A percentile compares a stretch with the other conserved stretches of the same genome.
Evolutionary conservation across 2,329 filamentous ascomycete genomes (phyloP).

Genomic region (Colletotrichum musae): DNA sequence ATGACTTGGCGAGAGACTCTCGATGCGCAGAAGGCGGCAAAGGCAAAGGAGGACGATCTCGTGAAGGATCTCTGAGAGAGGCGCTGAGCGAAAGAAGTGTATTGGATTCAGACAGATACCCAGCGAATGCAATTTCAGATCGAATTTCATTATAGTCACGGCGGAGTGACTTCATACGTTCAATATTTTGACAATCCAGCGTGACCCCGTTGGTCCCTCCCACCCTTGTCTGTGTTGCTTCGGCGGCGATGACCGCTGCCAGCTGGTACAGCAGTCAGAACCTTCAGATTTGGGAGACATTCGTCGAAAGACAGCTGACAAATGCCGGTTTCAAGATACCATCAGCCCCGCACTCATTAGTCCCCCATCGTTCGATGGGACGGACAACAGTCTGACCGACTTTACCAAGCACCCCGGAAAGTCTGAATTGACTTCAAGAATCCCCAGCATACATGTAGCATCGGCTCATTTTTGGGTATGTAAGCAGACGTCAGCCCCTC

Average conservation of each 20-base stretch:
- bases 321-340: too few species aligned
- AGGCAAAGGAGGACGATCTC: conserved; percentile 1
- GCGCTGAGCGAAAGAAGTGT: too few species aligned
- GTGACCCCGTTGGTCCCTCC: too few species aligned
- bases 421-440: neutral
- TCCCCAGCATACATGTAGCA: neutral
- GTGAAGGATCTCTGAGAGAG: neutral
- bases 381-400: neutral
- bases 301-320: too few species aligned
- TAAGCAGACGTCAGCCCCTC: neutral
- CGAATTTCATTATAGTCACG: neutral
- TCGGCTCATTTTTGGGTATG: neutral
- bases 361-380: neutral
- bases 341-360: neutral
- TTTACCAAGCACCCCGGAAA: neutral
- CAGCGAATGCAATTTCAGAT: too few species aligned
- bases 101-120: too few species aligned
- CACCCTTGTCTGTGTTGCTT: too few species aligned
- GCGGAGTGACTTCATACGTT: too few species aligned
- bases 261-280: too few species aligned
- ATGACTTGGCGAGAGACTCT: conserved; percentile 24
- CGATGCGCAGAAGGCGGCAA: conserved; percentile 7
- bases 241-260: too few species aligned
- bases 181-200: too few species aligned
- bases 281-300: too few species aligned